Conservation (phyloP, 78 protist genomes). For the Isochrysis galbana region DNA sequence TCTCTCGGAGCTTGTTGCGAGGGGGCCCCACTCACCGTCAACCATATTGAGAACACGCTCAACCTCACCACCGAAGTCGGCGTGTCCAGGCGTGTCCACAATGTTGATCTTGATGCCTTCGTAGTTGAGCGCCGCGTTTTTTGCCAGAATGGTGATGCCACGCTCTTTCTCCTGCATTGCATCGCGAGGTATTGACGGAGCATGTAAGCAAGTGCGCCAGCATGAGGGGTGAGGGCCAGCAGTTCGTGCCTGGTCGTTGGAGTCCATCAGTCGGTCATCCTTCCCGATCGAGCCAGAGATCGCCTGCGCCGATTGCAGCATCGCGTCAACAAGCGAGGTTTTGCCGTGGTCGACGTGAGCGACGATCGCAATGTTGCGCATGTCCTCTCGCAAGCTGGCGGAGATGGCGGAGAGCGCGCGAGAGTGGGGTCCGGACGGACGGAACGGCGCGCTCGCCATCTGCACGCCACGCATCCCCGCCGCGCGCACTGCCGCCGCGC, state of each 20-base stretch:
- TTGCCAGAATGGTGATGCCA: constrained; percentile 89
- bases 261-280: not conserved
- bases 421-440: not conserved
- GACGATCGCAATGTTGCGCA: constrained; percentile 95
- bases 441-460: too few relatives aligned
- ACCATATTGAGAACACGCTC: constrained; percentile 33
- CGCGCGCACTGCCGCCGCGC: too few relatives aligned
- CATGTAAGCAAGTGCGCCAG: too few relatives aligned
- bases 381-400: constrained; percentile 32
- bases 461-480: too few relatives aligned
- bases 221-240: too few relatives aligned
- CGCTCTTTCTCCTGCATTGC: constrained; percentile 82
- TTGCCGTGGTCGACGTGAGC: constrained; percentile 97
- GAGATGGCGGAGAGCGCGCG: not conserved
- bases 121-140: constrained; percentile 40
- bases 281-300: not conserved
- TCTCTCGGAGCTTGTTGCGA: too few relatives aligned
- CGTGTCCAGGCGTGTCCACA: constrained; percentile 92
- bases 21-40: too few relatives aligned
- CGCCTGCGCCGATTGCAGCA: not conserved
- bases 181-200: too few relatives aligned
- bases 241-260: not conserved
- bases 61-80: constrained; percentile 89
- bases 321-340: constrained; percentile 38
- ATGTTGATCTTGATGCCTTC: constrained; percentile 60